Percentiles rank a stretch among this genome's conserved stretches.
Evolutionary conservation across 2,329 filamentous ascomycete species (phyloP).

Genomic region (Fusarium sp.): DNA sequence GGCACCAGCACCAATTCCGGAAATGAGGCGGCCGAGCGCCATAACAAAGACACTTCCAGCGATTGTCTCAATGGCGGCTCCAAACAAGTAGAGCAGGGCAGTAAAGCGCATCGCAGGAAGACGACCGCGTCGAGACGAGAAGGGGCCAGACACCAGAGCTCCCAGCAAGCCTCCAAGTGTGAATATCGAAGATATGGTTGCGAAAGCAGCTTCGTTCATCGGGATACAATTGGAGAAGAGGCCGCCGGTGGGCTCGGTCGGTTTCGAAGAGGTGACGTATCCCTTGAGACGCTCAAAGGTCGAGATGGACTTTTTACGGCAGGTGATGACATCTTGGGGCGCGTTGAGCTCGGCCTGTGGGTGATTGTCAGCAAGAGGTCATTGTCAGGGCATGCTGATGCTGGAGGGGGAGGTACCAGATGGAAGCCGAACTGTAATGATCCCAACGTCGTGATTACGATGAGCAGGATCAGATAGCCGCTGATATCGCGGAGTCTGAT

Average conservation of each 20-base stretch:
- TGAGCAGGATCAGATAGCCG: slow-evolving; percentile 79
- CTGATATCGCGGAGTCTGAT: slow-evolving; percentile 65
- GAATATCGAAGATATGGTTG: slow-evolving; percentile 88
- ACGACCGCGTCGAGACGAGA: slow-evolving; percentile 82
- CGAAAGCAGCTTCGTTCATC: slow-evolving; percentile 85
- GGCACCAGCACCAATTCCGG: slow-evolving; percentile 86
- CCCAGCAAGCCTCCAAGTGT: slow-evolving; percentile 89
- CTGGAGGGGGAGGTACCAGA: slow-evolving; percentile 66
- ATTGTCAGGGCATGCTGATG: background rate
- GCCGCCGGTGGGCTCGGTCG: slow-evolving; percentile 38
- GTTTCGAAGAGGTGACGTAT: slow-evolving; percentile 42
- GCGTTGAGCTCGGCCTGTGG: slow-evolving; percentile 88
- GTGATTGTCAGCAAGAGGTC: slow-evolving; percentile 12
- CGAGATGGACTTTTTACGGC: slow-evolving; percentile 67
- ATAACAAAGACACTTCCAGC: slow-evolving; percentile 75
- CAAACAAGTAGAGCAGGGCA: slow-evolving; percentile 78
- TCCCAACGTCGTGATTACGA: slow-evolving; percentile 82
- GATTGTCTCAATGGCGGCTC: slow-evolving; percentile 79
- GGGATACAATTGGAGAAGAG: slow-evolving; percentile 81
- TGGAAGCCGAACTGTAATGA: slow-evolving; percentile 96
- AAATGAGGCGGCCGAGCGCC: slow-evolving; percentile 78
- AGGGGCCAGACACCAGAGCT: slow-evolving; percentile 80
- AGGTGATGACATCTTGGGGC: slow-evolving; percentile 92
- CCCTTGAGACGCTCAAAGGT: slow-evolving; percentile 40
- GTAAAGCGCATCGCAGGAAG: slow-evolving; percentile 81